These are phyloP conservation scores for Microcos paniculata DNA, from an alignment of 345 rosid species.

Conservation along the genomic window DNA sequence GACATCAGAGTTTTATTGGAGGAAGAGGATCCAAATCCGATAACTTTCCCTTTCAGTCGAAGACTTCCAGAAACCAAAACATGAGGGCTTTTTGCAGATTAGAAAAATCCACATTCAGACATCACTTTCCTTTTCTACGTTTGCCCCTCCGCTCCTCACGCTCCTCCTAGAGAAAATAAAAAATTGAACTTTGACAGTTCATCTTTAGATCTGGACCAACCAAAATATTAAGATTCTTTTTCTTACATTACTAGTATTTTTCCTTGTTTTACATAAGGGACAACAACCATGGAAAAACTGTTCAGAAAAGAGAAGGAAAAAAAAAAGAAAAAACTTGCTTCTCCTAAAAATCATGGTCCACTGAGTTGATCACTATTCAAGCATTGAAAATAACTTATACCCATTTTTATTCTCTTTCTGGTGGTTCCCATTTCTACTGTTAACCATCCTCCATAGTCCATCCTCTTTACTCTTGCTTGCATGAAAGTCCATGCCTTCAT, in stretches of 20 bases:
- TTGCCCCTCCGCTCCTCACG: slow-evolving; percentile 36
- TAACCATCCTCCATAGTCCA: slow-evolving; percentile 20
- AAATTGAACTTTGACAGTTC: slow-evolving; percentile 15
- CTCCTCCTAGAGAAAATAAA: slow-evolving; percentile 23
- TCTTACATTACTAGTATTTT: neutral
- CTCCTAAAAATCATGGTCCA: slow-evolving; percentile 26
- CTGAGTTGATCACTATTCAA: slow-evolving; percentile 43
- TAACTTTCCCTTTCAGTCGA: slow-evolving; percentile 10
- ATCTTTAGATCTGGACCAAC: slow-evolving; percentile 31
- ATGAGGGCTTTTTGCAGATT: neutral
- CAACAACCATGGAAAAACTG: slow-evolving; percentile 6
- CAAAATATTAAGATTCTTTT: neutral
- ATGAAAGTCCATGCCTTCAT: slow-evolving; percentile 14
- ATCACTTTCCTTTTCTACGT: slow-evolving; percentile 8
- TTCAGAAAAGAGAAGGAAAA: neutral
- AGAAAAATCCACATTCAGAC: neutral
- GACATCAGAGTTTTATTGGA: neutral
- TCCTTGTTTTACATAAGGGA: neutral
- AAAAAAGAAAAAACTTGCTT: neutral
- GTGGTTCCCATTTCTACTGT: slow-evolving; percentile 19
- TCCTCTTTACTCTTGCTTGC: slow-evolving; percentile 17
- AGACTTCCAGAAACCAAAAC: neutral
- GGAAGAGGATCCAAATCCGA: neutral
- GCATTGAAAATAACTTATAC: slow-evolving; percentile 6
- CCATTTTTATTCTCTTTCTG: slow-evolving; percentile 2